Percentiles rank a stretch among this genome's conserved stretches.
These are phyloP conservation scores for Mortierella sp. DNA, from an alignment of 371 early-diverging fungal genomes.

Conservation along the genomic window DNA sequence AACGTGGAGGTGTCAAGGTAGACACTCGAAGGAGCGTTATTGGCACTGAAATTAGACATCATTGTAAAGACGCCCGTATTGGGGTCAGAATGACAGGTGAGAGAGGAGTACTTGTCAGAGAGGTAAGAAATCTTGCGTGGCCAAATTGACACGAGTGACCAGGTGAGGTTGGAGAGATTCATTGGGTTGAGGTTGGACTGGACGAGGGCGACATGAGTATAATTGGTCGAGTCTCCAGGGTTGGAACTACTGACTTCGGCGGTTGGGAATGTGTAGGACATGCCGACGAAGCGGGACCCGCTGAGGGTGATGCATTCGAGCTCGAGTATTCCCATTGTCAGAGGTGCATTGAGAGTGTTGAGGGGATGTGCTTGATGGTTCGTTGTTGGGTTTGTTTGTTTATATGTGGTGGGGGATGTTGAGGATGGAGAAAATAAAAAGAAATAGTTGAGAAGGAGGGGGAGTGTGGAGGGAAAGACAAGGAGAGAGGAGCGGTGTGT, in stretches of 20 bases:
- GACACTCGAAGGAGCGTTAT: not conserved
- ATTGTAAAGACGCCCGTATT: not conserved
- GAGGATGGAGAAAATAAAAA: not conserved
- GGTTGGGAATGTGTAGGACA: not conserved
- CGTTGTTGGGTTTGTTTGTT: not conserved
- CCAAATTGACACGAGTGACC: not conserved
- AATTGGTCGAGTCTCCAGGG: too few relatives aligned
- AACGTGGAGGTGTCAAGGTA: not conserved
- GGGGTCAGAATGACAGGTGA: not conserved
- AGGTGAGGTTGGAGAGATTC: not conserved
- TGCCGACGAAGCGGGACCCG: conserved; percentile 8
- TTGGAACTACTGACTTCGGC: not conserved
- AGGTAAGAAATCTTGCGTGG: not conserved
- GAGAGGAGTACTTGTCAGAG: not conserved
- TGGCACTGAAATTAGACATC: not conserved
- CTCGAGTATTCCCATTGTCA: not conserved
- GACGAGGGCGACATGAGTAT: not conserved
- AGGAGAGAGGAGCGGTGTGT: too few relatives aligned
- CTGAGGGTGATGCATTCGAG: conserved; percentile 11
- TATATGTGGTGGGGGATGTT: not conserved
- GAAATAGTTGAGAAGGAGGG: not conserved
- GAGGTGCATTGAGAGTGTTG: not conserved
- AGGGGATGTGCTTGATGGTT: not conserved
- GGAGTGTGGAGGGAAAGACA: not conserved
- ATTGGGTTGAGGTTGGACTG: not conserved